Base-by-base conservation (phyloP, 1,284 basidiomycete genomes). In the Ceratobasidium sp. region DNA sequence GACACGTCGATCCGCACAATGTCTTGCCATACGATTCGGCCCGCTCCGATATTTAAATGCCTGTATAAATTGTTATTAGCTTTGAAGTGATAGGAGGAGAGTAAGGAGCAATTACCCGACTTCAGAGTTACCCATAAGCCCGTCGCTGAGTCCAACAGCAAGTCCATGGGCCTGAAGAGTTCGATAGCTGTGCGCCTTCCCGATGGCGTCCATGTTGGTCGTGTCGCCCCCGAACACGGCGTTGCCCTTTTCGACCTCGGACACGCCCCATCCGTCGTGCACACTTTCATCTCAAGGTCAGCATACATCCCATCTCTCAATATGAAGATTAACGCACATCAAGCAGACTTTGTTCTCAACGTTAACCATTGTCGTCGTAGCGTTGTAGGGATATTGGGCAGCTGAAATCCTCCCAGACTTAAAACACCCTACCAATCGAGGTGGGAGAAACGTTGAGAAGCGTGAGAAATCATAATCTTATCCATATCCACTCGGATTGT, bases 41-140 rank as follows among this genome's bases (percentile, higher is more conserved):
- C 95, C 75, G 95, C 95, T 63, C 95, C 95, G 80, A 96, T 94
- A 85, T 97, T 97, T 78, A 97, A 86, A 83, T 97, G 23, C 95
- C 13, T 42, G 39, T 96, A 73, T 3, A 23, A 11, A 26, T n/a
- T 66, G 17, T 37, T 75, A 28, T 56, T 47, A 64, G 20, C 33
- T 64, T 13, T 2, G 31, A 20, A 35, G n/a, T 42, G 15, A 13
- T 3, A 26, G 49, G 37, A 37, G 26, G 17, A 23, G 13, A 47
- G 13, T 47, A 17, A 17, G 37, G 15, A 17, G 2, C 8, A 81
- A 84, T 79, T 81, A 95, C 94, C 95, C 95, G 79, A 97, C 95
- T 85, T 97, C 95, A 6, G 94, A 96, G 87, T 97, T 97, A 28
- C 95, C 95, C 95, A 97, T 97, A 64, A 97, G 89, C 0, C 95